Percentiles rank a stretch among this genome's conserved stretches.
phyloP scores from a whole-genome alignment of 495 filamentous ascomycete genomes.

The Penicillium turbatum region DNA sequence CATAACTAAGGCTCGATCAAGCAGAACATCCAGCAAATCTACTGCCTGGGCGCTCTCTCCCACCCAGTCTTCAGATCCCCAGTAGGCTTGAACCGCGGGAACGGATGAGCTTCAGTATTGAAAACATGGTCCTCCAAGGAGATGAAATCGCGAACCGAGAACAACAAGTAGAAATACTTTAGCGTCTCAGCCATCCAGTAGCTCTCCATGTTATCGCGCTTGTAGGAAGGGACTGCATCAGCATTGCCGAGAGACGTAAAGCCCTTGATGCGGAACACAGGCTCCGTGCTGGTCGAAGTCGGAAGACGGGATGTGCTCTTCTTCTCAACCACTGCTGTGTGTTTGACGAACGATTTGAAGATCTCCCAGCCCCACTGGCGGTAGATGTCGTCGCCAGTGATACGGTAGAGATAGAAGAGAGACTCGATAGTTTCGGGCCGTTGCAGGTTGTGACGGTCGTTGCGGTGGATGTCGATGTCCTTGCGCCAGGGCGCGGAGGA shows the following conservation, averaged over 20 bases:
- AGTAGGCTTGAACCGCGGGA: slow-evolving; percentile 79
- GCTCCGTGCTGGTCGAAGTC: slow-evolving; percentile 4
- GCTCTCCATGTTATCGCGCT: slow-evolving; percentile 85
- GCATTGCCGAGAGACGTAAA: slow-evolving; percentile 82
- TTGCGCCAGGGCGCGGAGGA: slow-evolving; percentile 51
- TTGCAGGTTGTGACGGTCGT: slow-evolving; percentile 90
- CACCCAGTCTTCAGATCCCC: slow-evolving; percentile 83
- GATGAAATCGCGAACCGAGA: slow-evolving; percentile 78
- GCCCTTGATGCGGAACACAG: slow-evolving; percentile 41
- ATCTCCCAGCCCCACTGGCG: slow-evolving; percentile 98
- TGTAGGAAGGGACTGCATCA: slow-evolving; percentile 57
- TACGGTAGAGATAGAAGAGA: slow-evolving; percentile 97
- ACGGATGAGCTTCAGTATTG: slow-evolving; percentile 92
- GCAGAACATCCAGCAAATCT: neutral
- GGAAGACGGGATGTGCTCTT: slow-evolving; percentile 8
- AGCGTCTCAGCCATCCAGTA: slow-evolving; percentile 98
- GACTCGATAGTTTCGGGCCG: slow-evolving; percentile 93
- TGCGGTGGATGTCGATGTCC: slow-evolving; percentile 70
- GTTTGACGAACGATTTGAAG: slow-evolving; percentile 85
- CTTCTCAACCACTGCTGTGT: slow-evolving; percentile 69
- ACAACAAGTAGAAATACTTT: slow-evolving; percentile 96
- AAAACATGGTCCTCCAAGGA: slow-evolving; percentile 82
- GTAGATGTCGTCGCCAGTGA: slow-evolving; percentile 88
- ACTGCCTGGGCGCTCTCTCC: slow-evolving; percentile 60
- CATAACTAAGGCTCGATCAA: neutral